These are phyloP conservation scores for Macrotyloma uniflorum DNA, from an alignment of 306 rosid genomes.

Conservation along the genomic window DNA sequence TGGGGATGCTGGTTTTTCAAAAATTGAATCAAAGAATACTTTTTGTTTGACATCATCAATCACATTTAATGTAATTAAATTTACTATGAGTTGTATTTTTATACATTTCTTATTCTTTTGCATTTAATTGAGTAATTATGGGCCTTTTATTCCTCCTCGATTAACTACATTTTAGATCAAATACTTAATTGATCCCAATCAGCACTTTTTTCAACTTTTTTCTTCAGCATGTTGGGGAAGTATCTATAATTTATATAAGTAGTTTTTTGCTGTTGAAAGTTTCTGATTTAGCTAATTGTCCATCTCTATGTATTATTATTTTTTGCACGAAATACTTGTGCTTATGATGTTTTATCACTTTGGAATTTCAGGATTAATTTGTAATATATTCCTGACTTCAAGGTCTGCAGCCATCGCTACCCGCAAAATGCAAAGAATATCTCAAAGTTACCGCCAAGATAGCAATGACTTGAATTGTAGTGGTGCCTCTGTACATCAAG, in stretches of 20 bases:
- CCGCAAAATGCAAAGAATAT: too few species aligned
- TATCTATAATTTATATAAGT: neutral
- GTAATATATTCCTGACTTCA: neutral
- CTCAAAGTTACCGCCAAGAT: neutral
- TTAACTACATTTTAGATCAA: neutral
- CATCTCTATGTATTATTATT: neutral
- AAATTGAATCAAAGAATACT: neutral
- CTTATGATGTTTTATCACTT: neutral
- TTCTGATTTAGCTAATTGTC: slow-evolving; percentile 13
- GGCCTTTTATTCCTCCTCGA: neutral
- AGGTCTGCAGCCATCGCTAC: slow-evolving; percentile 9
- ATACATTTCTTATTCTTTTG: neutral
- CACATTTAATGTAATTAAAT: neutral
- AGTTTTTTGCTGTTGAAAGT: neutral
- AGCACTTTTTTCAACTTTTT: neutral
- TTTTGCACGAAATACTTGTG: neutral
- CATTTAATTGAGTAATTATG: slow-evolving; percentile 6
- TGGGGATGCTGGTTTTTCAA: slow-evolving; percentile 21
- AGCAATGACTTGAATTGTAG: neutral
- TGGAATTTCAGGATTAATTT: slow-evolving; percentile 6
- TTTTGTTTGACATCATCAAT: neutral
- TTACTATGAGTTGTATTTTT: neutral
- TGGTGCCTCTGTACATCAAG: slow-evolving; percentile 1
- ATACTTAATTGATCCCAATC: neutral
- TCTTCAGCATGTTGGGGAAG: neutral